Percentiles rank a stretch among this genome's conserved stretches.
phyloP scores from a whole-genome alignment of 148 eudicot genomes.

The Oxyria digyna region DNA sequence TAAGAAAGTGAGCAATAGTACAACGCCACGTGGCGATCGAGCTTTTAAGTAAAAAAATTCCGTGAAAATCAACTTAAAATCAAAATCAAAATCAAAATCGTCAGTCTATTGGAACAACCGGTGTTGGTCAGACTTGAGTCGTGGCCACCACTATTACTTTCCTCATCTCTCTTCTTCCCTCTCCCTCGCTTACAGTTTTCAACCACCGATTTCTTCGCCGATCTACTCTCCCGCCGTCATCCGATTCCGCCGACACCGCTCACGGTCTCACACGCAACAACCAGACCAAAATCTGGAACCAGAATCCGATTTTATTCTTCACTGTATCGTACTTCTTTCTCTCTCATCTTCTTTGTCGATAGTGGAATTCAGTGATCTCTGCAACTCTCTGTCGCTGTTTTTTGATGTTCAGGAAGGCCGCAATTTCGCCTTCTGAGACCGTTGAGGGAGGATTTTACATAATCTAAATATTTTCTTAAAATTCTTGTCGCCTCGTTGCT shows the following conservation, averaged over 20 bases:
- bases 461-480: not conserved
- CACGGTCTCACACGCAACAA: not conserved
- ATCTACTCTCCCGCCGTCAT: not conserved
- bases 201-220: conserved; percentile 1
- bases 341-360: not conserved
- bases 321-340: not conserved
- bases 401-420: not conserved
- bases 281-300: not conserved
- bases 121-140: not conserved
- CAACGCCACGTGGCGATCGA: not conserved
- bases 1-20: not conserved
- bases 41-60: not conserved
- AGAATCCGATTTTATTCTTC: conserved; percentile 2
- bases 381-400: not conserved
- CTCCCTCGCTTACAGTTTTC: conserved; percentile 4
- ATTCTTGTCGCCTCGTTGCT: not conserved
- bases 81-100: conserved; percentile 6
- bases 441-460: not conserved
- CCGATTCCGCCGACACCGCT: not conserved
- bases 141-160: conserved; percentile 9
- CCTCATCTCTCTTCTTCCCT: not conserved
- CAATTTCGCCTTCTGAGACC: not conserved
- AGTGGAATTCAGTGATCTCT: conserved; percentile 5
- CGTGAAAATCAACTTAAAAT: not conserved
- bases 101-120: conserved; percentile 2